Evolutionary conservation across 78 protist genomes (phyloP).

Genomic region (Polysphondylium violaceum): DNA sequence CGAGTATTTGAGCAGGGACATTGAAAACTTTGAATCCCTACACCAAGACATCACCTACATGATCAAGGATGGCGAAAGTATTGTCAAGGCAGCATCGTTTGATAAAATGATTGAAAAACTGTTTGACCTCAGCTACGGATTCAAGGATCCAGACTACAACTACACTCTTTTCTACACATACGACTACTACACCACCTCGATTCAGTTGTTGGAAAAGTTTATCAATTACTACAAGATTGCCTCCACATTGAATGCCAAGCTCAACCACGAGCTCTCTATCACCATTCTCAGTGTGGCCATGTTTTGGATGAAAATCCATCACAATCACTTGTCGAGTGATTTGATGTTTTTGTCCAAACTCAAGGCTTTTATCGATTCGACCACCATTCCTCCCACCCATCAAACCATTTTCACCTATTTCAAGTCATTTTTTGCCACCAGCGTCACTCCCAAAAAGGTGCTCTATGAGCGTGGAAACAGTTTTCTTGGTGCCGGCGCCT

Average conservation of each 20-base stretch:
- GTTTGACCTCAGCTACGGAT: constrained; percentile 9
- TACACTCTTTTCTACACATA: constrained; percentile 70
- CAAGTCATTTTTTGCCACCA: constrained; percentile 17
- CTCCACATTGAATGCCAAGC: not conserved
- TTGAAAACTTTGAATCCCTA: constrained; percentile 31
- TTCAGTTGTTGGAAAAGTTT: constrained; percentile 17
- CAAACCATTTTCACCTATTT: constrained; percentile 32
- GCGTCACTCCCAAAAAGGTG: constrained; percentile 23
- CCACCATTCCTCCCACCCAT: constrained; percentile 8
- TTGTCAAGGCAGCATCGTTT: constrained; percentile 44
- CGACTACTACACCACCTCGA: constrained; percentile 47
- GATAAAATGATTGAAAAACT: constrained; percentile 48
- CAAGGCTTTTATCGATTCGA: constrained; percentile 13
- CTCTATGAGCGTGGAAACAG: constrained; percentile 60
- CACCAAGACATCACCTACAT: constrained; percentile 50
- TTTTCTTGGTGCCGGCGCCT: constrained; percentile 8
- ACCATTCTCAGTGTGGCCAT: constrained; percentile 36
- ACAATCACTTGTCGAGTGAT: constrained; percentile 20
- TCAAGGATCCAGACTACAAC: constrained; percentile 62
- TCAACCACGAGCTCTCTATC: constrained; percentile 26
- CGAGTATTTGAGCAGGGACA: not conserved
- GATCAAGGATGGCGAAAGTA: constrained; percentile 27
- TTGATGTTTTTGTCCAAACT: constrained; percentile 29
- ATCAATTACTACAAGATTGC: constrained; percentile 41
- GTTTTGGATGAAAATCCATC: constrained; percentile 80